These are phyloP conservation scores for sunflower (Helianthus annuus) DNA, from an alignment of 129 eudicot species.

Conservation along the genomic window HanXRQr2.0-SUNRISE NC_035437.2:65659382-65659881, in stretches of 20 bases:
- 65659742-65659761: conserved; percentile 28
- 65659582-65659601: no score
- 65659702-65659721: neutral
- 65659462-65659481: neutral
- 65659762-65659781: conserved; percentile 12
- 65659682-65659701: no score
- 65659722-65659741: conserved; percentile 5
- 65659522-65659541: conserved; percentile 11
- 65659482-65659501: neutral
- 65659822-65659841: conserved; percentile 23
- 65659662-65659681: no score
- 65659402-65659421: conserved; percentile 24
- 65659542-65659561: neutral
- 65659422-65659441: conserved; percentile 18
- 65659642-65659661: no score
- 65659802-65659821: neutral
- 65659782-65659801: conserved; percentile 4
- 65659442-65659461: conserved; percentile 2
- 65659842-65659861: conserved; percentile 23
- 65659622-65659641: no score
- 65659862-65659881: neutral
- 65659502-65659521: neutral
- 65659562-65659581: neutral
- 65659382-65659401: neutral
- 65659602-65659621: no score